Evolutionary conservation across 208 protist species (phyloP), one percentile per base, ranked within the genome.

Genomic region (Crithidia fasciculata): DNA sequence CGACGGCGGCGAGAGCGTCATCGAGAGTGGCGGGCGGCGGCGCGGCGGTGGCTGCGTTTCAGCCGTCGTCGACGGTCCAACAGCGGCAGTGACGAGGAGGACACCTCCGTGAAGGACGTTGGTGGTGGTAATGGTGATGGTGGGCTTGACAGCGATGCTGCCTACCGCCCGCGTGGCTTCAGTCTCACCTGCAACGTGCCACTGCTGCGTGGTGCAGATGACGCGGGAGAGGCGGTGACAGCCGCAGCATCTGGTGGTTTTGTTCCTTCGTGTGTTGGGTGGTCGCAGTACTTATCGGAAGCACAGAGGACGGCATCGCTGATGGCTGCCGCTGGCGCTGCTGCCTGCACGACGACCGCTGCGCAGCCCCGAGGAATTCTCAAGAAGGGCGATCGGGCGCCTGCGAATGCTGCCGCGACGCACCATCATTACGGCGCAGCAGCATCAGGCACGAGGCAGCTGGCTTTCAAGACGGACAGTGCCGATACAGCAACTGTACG

Each of bases 161-260:
- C 41, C 7, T 72, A 71, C 47, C 64, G 57, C 12, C 80, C 80
- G 0, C 53, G 53, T 8, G 67, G 50, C 39, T 84, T 84, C 67
- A 80, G 74, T 40, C 66, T 84, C 54, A 72, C 70, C 18, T 28
- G 62, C 28, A 64, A 19, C 59, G 45, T 13, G 45, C 9, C 45
- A 58, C 8, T 18, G 54, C 8, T 58, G 54, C 16, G 28, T 28
- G 28, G 1, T 28, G 0, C 18, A 58, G 12, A 37, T 58, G 54
- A 3, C 8, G 28, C 18, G 28, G 8, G 2, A 7, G 54, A 16
- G 16, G 6, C 8, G 28, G 54, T 2, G 18, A 28, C 28, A 28
- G 28, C 1, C 1, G 28, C 28, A 28, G 28, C 28, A 28, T 28
- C 28, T 0, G 28, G 28, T n/a, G 39, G 13, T n/a, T 50, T 73